phyloP scores from a whole-genome alignment of 2,329 filamentous ascomycete genomes.

The Calonectria pseudoreteaudii region DNA sequence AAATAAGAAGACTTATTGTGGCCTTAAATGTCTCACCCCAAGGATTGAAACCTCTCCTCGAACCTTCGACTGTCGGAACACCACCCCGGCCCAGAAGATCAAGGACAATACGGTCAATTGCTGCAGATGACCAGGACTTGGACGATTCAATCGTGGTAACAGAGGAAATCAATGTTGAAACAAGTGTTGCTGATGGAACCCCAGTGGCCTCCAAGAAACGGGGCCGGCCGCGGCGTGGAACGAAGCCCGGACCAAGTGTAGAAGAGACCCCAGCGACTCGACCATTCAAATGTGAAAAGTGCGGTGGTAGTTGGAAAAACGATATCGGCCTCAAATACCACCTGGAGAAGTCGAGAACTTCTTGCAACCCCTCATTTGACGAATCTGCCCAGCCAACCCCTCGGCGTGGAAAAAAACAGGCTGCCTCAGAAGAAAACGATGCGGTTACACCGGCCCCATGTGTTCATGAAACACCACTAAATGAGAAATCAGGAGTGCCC shows the following conservation, averaged over 20 bases:
- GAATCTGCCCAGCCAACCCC: constrained; percentile 22
- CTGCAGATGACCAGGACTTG: constrained; percentile 1
- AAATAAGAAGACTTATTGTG: not conserved
- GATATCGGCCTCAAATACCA: constrained; percentile 70
- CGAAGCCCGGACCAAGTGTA: constrained; percentile 10
- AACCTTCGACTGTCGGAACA: not conserved
- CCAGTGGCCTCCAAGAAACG: constrained; percentile 42
- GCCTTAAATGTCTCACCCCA: constrained; percentile 3
- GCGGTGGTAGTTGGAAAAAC: constrained; percentile 68
- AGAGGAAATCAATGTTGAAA: constrained; percentile 6
- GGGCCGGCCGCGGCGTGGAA: constrained; percentile 34
- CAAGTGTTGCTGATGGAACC: not conserved
- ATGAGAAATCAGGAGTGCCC: not conserved
- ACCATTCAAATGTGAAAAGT: constrained; percentile 63
- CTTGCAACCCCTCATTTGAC: constrained; percentile 62
- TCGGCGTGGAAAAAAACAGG: constrained; percentile 31
- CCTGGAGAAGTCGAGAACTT: constrained; percentile 63
- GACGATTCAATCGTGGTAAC: not conserved
- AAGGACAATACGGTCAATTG: not conserved
- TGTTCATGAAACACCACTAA: constrained; percentile 10
- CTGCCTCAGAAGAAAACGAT: constrained; percentile 22
- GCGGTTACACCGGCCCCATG: not conserved
- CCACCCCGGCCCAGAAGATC: not conserved
- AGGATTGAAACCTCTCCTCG: not conserved
- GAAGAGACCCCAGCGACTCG: constrained; percentile 38